Conservation (phyloP, 1,139 yeast species). For the Kurtzmaniella quercitrusa region DNA sequence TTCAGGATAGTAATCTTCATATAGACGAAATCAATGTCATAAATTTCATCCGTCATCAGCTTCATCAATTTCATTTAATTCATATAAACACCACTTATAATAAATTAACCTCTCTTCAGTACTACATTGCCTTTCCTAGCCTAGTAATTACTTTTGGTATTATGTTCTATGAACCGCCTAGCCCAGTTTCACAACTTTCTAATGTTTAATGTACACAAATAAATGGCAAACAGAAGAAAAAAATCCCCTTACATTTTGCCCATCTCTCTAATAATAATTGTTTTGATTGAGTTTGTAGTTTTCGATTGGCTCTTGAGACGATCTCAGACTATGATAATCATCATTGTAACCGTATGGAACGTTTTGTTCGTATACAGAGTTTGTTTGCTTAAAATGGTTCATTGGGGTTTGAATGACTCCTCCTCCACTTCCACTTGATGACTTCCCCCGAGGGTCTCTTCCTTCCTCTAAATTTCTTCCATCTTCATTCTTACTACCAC, state of each 20-base stretch:
- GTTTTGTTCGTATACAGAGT: constrained; percentile 6
- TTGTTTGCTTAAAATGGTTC: constrained; percentile 5
- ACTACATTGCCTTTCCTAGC: not conserved
- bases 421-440: not conserved
- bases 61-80: too few relatives aligned
- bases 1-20: too few relatives aligned
- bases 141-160: not conserved
- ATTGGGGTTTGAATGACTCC: not conserved
- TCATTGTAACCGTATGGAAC: constrained; percentile 7
- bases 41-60: too few relatives aligned
- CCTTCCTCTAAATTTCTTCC: not conserved
- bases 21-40: too few relatives aligned
- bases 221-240: not conserved
- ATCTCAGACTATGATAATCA: constrained; percentile 6
- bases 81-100: too few relatives aligned
- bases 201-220: not conserved
- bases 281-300: constrained; percentile 5
- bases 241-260: not conserved
- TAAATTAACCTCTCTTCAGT: too few relatives aligned
- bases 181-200: not conserved
- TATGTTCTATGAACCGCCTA: not conserved
- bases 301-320: constrained; percentile 8
- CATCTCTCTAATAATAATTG: constrained; percentile 2
- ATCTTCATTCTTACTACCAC: constrained; percentile 1
- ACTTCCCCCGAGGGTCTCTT: not conserved